Evolutionary conservation across 305 asterid genomes (phyloP).

Genomic region (Rubia peregrina): DNA sequence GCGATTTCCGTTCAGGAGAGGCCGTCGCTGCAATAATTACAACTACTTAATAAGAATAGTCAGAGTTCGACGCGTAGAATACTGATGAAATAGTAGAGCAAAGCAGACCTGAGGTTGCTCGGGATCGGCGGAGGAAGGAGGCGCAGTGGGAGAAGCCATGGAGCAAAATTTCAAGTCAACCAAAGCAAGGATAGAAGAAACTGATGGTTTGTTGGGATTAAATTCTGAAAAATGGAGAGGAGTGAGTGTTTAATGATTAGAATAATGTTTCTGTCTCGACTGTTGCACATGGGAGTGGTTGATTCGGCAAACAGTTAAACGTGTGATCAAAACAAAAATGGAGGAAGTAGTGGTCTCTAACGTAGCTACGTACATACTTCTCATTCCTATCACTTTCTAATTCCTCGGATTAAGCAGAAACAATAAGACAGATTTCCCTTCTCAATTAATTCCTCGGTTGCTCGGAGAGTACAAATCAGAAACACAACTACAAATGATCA

Average conservation of each 20-base stretch:
- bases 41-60: neutral
- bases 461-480: neutral
- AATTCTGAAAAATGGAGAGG: neutral
- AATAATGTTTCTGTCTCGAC: neutral
- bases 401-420: no score
- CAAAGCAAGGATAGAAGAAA: neutral
- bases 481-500: neutral
- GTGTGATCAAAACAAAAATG: no score
- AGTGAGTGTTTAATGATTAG: neutral
- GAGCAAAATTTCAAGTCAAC: neutral
- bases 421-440: no score
- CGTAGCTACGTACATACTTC: neutral
- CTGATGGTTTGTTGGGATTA: neutral
- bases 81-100: neutral
- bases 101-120: conserved; percentile 12
- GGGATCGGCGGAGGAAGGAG: neutral
- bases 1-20: conserved; percentile 32
- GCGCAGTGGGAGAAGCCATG: conserved; percentile 13
- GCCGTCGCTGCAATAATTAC: conserved; percentile 25
- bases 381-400: neutral
- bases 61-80: neutral
- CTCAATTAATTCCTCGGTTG: no score
- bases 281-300: neutral
- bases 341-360: neutral
- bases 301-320: neutral